Evolutionary conservation across 768 basidiomycete species (phyloP).

Genomic region (Pleurotus pulmonarius): DNA sequence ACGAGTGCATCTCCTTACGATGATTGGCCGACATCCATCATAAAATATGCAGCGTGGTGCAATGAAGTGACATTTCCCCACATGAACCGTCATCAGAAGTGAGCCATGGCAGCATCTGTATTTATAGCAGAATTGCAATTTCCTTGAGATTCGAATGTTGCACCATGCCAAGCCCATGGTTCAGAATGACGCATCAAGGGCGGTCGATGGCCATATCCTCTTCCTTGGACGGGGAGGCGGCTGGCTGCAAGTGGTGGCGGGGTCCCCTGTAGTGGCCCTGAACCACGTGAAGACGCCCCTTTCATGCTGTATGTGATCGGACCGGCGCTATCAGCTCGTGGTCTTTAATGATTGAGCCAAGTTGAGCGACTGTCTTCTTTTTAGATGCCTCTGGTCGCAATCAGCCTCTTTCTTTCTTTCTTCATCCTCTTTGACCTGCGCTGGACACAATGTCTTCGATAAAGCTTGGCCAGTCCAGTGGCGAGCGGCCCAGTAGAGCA

Average conservation of each 20-base stretch:
- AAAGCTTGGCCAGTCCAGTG: neutral
- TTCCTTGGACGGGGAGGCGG: no score
- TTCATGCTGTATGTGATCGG: neutral
- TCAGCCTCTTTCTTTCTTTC: constrained; percentile 16
- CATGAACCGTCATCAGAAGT: no score
- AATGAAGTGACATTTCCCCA: no score
- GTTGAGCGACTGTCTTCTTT: constrained; percentile 12
- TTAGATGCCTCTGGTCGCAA: constrained; percentile 13
- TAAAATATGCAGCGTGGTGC: no score
- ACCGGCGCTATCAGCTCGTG: constrained; percentile 50
- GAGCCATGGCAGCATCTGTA: no score
- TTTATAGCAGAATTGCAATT: no score
- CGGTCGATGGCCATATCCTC: neutral
- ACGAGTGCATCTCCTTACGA: no score
- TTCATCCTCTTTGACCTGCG: constrained; percentile 15
- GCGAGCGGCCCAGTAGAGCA: constrained; percentile 20
- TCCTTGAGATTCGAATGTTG: no score
- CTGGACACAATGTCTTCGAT: neutral
- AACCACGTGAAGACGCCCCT: neutral
- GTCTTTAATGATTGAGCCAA: constrained; percentile 6
- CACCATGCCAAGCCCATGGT: neutral
- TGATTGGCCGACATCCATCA: no score
- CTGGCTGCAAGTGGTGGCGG: neutral
- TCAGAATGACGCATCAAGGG: neutral
- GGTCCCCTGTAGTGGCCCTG: neutral